Percentiles rank a stretch among this genome's conserved stretches.
Evolutionary conservation across 345 rosid species (phyloP).

Genomic region (Euphorbia tirucalli): DNA sequence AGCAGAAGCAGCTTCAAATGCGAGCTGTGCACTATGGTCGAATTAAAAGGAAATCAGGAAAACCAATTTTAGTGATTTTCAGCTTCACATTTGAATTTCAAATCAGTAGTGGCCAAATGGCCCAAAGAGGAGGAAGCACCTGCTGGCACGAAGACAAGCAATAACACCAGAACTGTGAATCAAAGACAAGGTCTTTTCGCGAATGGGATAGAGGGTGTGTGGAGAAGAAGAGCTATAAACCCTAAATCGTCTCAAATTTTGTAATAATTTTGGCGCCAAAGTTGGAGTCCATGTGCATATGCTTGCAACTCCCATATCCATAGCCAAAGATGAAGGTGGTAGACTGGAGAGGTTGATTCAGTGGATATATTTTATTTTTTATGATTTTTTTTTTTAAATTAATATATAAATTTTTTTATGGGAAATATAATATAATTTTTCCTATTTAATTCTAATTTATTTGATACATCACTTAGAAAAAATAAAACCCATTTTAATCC

Average conservation of each 20-base stretch:
- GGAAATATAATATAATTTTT: no score
- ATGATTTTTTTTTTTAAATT: no score
- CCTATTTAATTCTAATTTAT: no score
- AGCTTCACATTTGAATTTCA: neutral
- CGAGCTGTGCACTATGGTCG: slow-evolving; percentile 43
- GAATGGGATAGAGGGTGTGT: slow-evolving; percentile 1
- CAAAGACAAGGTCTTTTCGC: slow-evolving; percentile 25
- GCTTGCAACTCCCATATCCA: slow-evolving; percentile 9
- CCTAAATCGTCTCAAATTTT: neutral
- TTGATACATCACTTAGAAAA: no score
- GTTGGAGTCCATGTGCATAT: neutral
- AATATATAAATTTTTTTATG: no score
- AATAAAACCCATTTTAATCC: no score
- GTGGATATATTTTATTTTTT: no score
- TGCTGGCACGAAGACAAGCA: slow-evolving; percentile 56
- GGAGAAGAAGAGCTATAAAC: slow-evolving; percentile 13
- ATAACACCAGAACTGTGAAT: slow-evolving; percentile 48
- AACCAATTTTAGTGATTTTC: neutral
- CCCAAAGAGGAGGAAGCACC: neutral
- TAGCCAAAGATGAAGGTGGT: neutral
- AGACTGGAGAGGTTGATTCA: no score
- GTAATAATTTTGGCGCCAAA: neutral
- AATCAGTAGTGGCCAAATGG: neutral
- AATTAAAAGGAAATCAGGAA: neutral
- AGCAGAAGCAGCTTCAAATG: slow-evolving; percentile 51